These are phyloP conservation scores for Penicillium griseofulvum DNA, from an alignment of 2,329 filamentous ascomycete species.

Conservation along the genomic window DNA sequence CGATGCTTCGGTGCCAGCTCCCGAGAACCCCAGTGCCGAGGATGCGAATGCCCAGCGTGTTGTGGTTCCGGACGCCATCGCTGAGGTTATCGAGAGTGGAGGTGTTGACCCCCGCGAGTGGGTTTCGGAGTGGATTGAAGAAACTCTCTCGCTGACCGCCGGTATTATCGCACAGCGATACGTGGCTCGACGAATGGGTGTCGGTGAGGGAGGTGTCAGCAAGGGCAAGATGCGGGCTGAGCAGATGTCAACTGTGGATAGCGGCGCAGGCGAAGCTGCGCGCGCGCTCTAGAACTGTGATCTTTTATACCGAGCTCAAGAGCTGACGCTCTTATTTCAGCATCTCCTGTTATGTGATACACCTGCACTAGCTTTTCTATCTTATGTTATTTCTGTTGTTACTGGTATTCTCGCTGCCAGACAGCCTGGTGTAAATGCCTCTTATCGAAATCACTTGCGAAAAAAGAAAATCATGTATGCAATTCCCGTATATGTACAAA, in stretches of 20 bases:
- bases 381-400: not conserved
- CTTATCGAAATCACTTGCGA: not conserved
- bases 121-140: conserved; percentile 97
- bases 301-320: not conserved
- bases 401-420: too few species aligned
- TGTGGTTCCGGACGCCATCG: conserved; percentile 74
- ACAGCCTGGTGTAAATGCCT: too few species aligned
- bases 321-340: not conserved
- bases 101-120: conserved; percentile 91
- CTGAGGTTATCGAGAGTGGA: conserved; percentile 71
- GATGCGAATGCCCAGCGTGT: conserved; percentile 32
- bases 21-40: conserved; percentile 40
- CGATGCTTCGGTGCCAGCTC: conserved; percentile 61
- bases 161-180: conserved; percentile 92
- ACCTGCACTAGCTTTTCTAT: not conserved
- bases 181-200: conserved; percentile 91
- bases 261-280: conserved; percentile 60
- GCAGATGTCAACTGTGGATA: conserved; percentile 57
- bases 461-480: not conserved
- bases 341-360: conserved; percentile 3
- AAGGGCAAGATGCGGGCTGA: conserved; percentile 54
- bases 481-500: conserved; percentile 6
- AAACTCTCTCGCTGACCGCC: conserved; percentile 71
- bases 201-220: conserved; percentile 72
- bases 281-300: conserved; percentile 45